Evolutionary conservation across 1,284 basidiomycete genomes (phyloP).

Genomic region (Trichosporon sp.): DNA sequence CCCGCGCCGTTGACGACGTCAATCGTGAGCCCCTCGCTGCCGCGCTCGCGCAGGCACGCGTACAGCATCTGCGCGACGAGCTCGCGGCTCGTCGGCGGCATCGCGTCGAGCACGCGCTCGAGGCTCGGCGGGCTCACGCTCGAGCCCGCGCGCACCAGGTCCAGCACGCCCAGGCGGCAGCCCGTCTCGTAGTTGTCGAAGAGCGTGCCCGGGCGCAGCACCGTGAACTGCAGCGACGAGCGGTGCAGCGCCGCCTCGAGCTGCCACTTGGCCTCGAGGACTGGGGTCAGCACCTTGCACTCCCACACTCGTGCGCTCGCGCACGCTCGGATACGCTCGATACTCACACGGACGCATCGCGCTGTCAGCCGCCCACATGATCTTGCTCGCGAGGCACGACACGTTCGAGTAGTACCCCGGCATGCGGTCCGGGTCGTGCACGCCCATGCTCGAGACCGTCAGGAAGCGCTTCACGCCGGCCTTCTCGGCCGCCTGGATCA

Average conservation of each 20-base stretch:
- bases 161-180: neutral
- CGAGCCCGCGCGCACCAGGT: neutral
- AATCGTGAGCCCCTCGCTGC: neutral
- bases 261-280: neutral
- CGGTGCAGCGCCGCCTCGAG: neutral
- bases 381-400: conserved; percentile 3
- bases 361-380: neutral
- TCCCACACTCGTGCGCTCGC: too few species aligned
- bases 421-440: neutral
- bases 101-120: neutral
- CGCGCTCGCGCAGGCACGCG: neutral
- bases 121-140: neutral
- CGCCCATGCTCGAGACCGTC: neutral
- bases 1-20: neutral
- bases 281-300: neutral
- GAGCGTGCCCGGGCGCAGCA: neutral
- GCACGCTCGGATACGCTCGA: too few species aligned
- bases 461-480: neutral
- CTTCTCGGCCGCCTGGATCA: neutral
- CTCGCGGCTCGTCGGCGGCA: neutral
- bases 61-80: neutral
- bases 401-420: neutral
- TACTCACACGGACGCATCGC: neutral
- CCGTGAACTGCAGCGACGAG: neutral
- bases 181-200: neutral